A percentile compares a stretch with the other conserved stretches of the same genome.
These are phyloP conservation scores for Cucurbitaria berberidis DNA, from an alignment of 2,329 filamentous ascomycete species.

Conservation along the genomic window DNA sequence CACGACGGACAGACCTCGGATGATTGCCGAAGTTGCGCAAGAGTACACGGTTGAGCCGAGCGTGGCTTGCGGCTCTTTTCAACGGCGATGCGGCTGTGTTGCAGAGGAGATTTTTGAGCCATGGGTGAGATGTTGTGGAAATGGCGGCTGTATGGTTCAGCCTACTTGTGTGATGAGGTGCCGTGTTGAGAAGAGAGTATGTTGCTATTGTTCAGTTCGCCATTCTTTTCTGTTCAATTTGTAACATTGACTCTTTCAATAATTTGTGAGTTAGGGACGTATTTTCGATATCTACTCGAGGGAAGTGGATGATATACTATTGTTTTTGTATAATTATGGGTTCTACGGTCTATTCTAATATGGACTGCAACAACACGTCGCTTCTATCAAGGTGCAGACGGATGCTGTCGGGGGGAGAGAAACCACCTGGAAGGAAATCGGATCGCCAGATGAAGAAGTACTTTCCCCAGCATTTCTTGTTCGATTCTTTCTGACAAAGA, in stretches of 20 bases:
- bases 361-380: background rate
- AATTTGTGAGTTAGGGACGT: background rate
- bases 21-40: constrained; percentile 4
- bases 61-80: constrained; percentile 13
- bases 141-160: background rate
- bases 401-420: background rate
- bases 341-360: background rate
- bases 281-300: background rate
- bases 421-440: background rate
- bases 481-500: background rate
- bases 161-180: background rate
- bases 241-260: background rate
- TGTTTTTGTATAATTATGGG: too few species aligned
- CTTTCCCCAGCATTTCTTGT: background rate
- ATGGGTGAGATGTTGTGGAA: background rate
- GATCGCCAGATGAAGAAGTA: background rate
- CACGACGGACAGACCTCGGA: background rate
- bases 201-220: background rate
- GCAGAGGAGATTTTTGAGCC: constrained; percentile 5
- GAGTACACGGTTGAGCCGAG: background rate
- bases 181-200: background rate
- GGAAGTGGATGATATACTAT: background rate
- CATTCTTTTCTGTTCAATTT: background rate
- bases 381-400: background rate
- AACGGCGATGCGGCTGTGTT: constrained; percentile 28